These are phyloP conservation scores for Aschersonia sp. DNA, from an alignment of 2,329 filamentous ascomycete species.

Conservation along the genomic window DNA sequence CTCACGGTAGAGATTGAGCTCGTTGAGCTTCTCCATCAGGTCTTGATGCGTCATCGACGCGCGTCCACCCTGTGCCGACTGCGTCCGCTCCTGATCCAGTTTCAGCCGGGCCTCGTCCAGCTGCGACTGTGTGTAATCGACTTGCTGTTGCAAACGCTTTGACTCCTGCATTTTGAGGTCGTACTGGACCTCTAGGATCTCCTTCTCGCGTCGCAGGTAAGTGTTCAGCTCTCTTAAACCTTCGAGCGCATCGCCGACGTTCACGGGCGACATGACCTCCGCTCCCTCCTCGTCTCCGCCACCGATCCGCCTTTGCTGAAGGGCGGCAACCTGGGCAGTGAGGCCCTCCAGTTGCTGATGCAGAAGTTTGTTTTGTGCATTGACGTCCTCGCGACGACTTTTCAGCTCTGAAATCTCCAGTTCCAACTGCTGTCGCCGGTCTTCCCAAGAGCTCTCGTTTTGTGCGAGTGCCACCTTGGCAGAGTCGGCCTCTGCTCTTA, in stretches of 20 bases:
- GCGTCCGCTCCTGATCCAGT: conserved; percentile 75
- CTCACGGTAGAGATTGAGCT: conserved; percentile 91
- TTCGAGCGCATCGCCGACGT: conserved; percentile 47
- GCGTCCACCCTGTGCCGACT: conserved; percentile 58
- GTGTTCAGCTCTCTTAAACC: conserved; percentile 82
- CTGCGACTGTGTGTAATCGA: conserved; percentile 75
- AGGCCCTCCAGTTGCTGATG: conserved; percentile 82
- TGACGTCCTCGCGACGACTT: conserved; percentile 67
- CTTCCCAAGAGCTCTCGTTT: conserved; percentile 78
- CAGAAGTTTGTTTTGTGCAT: conserved; percentile 79
- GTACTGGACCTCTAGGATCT: conserved; percentile 93
- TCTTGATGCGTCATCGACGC: conserved; percentile 72
- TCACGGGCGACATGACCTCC: conserved; percentile 36
- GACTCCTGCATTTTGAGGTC: conserved; percentile 79
- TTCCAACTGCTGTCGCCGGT: conserved; percentile 68
- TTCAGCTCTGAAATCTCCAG: conserved; percentile 70
- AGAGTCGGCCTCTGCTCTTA: conserved; percentile 72
- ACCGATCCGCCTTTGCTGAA: conserved; percentile 59
- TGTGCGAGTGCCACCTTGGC: conserved; percentile 66
- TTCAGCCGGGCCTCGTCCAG: conserved; percentile 82
- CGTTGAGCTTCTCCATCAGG: conserved; percentile 86
- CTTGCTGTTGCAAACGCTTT: conserved; percentile 78
- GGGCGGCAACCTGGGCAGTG: conserved; percentile 59
- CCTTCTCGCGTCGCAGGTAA: conserved; percentile 88
- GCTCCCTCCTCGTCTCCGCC: conserved; percentile 32